Evolutionary conservation across 1,139 yeast genomes (phyloP), one percentile per base, ranked within the genome.

Genomic region (Saccharomyces pastorianus): DNA sequence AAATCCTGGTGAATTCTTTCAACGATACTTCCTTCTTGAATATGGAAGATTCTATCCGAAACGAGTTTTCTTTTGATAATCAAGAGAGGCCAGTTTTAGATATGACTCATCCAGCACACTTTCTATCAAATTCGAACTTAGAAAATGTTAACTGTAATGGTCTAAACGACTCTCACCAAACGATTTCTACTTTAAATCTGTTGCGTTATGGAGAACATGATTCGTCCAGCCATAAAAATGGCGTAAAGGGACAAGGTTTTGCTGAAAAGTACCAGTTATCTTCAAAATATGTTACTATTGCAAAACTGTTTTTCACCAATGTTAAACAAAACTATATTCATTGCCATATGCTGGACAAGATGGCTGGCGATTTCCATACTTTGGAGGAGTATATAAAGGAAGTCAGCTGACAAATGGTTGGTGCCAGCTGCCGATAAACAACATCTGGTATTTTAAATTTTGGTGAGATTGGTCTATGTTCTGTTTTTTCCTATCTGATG

Each of bases 1-100:
- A 66, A 29, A 65, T 68, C 13, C 53, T 67, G 27, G 65, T 67
- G 2, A 58, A 63, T 53, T 64, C 70, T 2, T 68, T 66, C 46
- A 68, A 68, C 51, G 71, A 68, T 53, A 56, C 67, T 4, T 64
- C 69, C 5, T 68, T 64, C 51, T 55, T 68, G 38, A 64, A 64
- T 42, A 64, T 67, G 68, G 61, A 58, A 14, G 59, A 59, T 25
- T 46, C 56, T 9, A 47, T 57, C 6, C 48, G 29, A n/a, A 58
- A 60, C 46, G 64, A 61, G 41, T 63, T 63, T 41, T 51, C 53
- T 2, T 62, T 62, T 48, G 55, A 59, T 28, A 50, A 46, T 23
- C n/a, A 13, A 0, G 44, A 38, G 25, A 38, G 44, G 44, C 11
- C 44, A 8, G 44, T 17, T 1, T 2, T 38, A 17, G 44, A 38